Percentiles rank a stretch among this genome's conserved stretches.
Evolutionary conservation across 371 early-diverging fungal genomes (phyloP).

Genomic region (Lichtheimia corymbifera): DNA sequence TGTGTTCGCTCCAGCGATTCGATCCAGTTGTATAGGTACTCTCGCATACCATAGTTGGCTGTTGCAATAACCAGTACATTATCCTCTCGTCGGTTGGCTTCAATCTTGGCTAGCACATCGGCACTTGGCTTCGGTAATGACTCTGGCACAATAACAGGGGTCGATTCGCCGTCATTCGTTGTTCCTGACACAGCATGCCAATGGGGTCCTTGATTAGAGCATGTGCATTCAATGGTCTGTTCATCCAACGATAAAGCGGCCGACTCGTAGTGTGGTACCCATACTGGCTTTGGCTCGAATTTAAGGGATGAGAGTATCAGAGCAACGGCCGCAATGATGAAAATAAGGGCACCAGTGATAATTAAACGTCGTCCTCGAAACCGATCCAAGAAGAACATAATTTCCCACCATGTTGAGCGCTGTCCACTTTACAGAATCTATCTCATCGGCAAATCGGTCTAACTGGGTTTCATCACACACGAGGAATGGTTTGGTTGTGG

Average conservation of each 20-base stretch:
- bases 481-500: no score
- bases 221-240: constrained; percentile 3
- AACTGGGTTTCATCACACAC: no score
- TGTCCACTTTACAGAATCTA: no score
- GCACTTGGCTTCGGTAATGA: constrained; percentile 5
- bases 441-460: no score
- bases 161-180: not conserved
- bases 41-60: constrained; percentile 26
- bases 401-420: no score
- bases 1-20: constrained; percentile 23
- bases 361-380: no score
- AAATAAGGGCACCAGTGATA: no score
- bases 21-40: constrained; percentile 32
- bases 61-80: constrained; percentile 13
- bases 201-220: not conserved
- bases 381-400: no score
- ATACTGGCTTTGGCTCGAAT: not conserved
- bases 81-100: constrained; percentile 12
- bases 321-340: not conserved
- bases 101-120: constrained; percentile 16
- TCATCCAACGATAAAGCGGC: constrained; percentile 8
- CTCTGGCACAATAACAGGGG: constrained; percentile 11
- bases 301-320: constrained; percentile 1
- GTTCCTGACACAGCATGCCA: no score
- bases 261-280: not conserved